These are phyloP conservation scores for Panicum miliaceum DNA, from an alignment of 176 grass and related monocot genomes.

Conservation along the genomic window DNA sequence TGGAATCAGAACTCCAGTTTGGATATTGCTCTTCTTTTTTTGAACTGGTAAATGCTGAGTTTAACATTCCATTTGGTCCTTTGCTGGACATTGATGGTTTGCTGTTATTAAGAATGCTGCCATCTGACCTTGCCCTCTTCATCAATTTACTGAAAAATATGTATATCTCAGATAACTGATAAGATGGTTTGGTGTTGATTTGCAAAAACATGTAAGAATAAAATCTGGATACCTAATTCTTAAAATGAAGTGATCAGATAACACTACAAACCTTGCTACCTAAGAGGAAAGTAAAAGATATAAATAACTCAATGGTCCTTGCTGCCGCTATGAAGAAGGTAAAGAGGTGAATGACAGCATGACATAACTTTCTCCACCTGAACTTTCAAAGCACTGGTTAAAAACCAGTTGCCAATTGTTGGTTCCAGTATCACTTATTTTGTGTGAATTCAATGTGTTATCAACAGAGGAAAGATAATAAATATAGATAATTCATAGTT, in stretches of 20 bases:
- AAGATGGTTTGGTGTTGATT: conserved; percentile 27
- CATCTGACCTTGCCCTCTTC: conserved; percentile 88
- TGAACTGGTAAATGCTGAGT: conserved; percentile 38
- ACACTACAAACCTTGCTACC: conserved; percentile 4
- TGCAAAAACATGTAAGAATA: conserved; percentile 28
- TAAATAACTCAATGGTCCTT: neutral
- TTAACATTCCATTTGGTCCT: conserved; percentile 57
- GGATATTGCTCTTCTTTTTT: conserved; percentile 41
- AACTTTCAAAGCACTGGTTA: conserved; percentile 13
- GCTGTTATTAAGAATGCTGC: conserved; percentile 68
- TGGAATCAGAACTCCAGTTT: conserved; percentile 35
- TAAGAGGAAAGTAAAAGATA: neutral
- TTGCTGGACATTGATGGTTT: conserved; percentile 54
- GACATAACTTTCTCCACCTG: conserved; percentile 18
- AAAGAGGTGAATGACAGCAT: conserved; percentile 1
- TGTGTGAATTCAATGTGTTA: neutral
- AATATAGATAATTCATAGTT: conserved; percentile 27
- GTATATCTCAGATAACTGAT: conserved; percentile 35
- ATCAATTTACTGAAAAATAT: conserved; percentile 73
- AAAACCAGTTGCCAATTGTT: conserved; percentile 18
- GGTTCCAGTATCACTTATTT: neutral
- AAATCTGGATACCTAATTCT: conserved; percentile 34
- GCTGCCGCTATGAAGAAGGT: conserved; percentile 1
- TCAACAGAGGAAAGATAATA: conserved; percentile 11
- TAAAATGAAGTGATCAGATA: conserved; percentile 9